Evolutionary conservation across 768 basidiomycete genomes (phyloP).

Genomic region (Tulasnella sp.): DNA sequence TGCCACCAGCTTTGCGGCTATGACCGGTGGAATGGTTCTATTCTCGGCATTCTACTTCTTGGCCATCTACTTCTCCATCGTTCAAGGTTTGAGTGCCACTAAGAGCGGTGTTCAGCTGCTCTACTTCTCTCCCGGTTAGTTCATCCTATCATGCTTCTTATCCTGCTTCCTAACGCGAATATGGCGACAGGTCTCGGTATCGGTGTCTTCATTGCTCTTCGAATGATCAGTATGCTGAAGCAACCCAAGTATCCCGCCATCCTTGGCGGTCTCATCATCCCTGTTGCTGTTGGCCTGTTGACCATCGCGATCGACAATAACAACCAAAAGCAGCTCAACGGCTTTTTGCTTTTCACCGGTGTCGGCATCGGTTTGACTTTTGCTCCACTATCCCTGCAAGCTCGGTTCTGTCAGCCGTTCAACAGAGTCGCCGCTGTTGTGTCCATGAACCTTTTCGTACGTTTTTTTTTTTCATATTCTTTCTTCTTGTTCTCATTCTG

Average conservation of each 20-base stretch:
- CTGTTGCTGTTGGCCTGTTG: conserved; percentile 52
- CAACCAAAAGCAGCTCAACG: conserved; percentile 46
- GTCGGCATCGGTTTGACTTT: conserved; percentile 51
- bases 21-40: conserved; percentile 54
- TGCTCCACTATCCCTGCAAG: conserved; percentile 43
- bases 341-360: conserved; percentile 53
- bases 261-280: conserved; percentile 47
- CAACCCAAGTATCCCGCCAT: conserved; percentile 53
- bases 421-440: conserved; percentile 51
- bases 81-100: conserved; percentile 48
- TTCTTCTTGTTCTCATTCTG: not conserved
- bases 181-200: conserved; percentile 42
- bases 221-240: conserved; percentile 44
- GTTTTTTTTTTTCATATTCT: conserved; percentile 39
- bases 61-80: conserved; percentile 55
- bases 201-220: conserved; percentile 47
- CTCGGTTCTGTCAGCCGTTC: conserved; percentile 40
- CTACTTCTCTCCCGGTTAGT: conserved; percentile 59
- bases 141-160: not conserved
- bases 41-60: conserved; percentile 58
- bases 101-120: conserved; percentile 54
- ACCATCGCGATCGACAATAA: conserved; percentile 50
- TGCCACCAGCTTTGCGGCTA: conserved; percentile 47
- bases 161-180: conserved; percentile 32
- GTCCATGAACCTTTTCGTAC: conserved; percentile 52